Evolutionary conservation across 2,329 filamentous ascomycete species (phyloP).

Genomic region (Aspergillus calidoustus): DNA sequence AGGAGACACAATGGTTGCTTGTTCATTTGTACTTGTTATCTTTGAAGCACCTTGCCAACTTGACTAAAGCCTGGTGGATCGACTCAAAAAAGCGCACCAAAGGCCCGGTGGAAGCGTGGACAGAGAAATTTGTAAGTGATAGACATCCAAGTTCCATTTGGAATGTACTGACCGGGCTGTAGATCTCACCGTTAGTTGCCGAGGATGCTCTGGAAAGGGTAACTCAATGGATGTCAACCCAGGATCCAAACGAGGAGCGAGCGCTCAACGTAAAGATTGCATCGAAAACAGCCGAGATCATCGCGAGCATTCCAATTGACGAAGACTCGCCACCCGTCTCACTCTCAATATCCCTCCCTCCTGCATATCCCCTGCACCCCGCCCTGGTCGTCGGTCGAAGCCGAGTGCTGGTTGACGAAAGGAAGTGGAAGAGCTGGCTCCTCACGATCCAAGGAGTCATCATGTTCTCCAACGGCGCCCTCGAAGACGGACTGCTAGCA

Average conservation of each 20-base stretch:
- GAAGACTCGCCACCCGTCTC: conserved; percentile 81
- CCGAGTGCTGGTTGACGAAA: conserved; percentile 84
- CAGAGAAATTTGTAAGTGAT: conserved; percentile 79
- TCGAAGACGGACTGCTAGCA: conserved; percentile 83
- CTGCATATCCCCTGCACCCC: conserved; percentile 79
- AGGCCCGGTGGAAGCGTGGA: conserved; percentile 81
- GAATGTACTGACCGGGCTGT: conserved; percentile 16
- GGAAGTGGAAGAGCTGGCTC: conserved; percentile 92
- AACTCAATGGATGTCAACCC: conserved; percentile 46
- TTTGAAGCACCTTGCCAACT: conserved; percentile 74
- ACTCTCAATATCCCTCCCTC: conserved; percentile 78
- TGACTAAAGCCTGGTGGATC: conserved; percentile 85
- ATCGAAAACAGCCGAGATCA: conserved; percentile 73
- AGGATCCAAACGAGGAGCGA: conserved; percentile 56
- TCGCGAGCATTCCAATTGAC: conserved; percentile 84
- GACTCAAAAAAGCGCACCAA: conserved; percentile 79
- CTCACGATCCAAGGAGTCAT: conserved; percentile 89
- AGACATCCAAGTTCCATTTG: conserved; percentile 40
- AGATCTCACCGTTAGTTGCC: conserved; percentile 50
- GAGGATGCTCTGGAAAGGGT: conserved; percentile 46
- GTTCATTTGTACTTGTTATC: conserved; percentile 84
- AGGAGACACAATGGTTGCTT: conserved; percentile 80
- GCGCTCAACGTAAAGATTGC: conserved; percentile 71
- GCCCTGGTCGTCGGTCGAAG: conserved; percentile 77
- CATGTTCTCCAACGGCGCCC: conserved; percentile 85